Evolutionary conservation across 805 yeast genomes (phyloP).

Genomic region (Spathaspora girioi): DNA sequence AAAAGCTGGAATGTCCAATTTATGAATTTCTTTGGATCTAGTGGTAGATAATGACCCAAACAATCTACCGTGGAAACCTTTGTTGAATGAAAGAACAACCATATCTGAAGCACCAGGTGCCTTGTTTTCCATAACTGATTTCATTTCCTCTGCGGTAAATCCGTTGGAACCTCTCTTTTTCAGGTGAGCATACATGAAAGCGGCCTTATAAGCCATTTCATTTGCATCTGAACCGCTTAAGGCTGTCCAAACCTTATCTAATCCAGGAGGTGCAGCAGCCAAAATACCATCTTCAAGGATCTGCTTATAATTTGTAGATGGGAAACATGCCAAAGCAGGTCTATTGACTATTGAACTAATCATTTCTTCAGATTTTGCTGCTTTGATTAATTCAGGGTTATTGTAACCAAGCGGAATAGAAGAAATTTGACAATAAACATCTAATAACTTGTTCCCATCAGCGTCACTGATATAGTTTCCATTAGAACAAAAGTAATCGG

Average conservation of each 20-base stretch:
- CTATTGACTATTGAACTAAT: slow-evolving; percentile 38
- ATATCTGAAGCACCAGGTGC: slow-evolving; percentile 52
- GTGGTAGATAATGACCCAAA: slow-evolving; percentile 56
- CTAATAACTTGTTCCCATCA: slow-evolving; percentile 39
- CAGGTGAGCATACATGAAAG: slow-evolving; percentile 60
- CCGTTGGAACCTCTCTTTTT: slow-evolving; percentile 46
- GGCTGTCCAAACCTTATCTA: slow-evolving; percentile 59
- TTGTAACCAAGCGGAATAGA: slow-evolving; percentile 43
- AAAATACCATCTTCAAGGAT: slow-evolving; percentile 49
- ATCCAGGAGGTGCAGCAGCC: slow-evolving; percentile 64
- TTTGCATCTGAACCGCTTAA: slow-evolving; percentile 68
- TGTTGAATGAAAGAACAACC: slow-evolving; percentile 51
- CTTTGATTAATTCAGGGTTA: slow-evolving; percentile 35
- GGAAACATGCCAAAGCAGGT: slow-evolving; percentile 44
- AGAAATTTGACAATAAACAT: slow-evolving; percentile 41
- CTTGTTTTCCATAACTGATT: slow-evolving; percentile 47
- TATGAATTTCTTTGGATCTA: slow-evolving; percentile 54
- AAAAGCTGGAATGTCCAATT: slow-evolving; percentile 58
- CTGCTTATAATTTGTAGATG: slow-evolving; percentile 47
- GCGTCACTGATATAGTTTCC: slow-evolving; percentile 42
- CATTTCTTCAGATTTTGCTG: slow-evolving; percentile 40
- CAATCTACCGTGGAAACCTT: slow-evolving; percentile 55
- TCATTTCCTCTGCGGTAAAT: slow-evolving; percentile 44
- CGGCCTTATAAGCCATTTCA: slow-evolving; percentile 69
- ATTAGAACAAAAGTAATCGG: slow-evolving; percentile 34